These are phyloP conservation scores for Chlamydomonas schloesseri DNA, from an alignment of 139 green algal species.

Conservation along the genomic window DNA sequence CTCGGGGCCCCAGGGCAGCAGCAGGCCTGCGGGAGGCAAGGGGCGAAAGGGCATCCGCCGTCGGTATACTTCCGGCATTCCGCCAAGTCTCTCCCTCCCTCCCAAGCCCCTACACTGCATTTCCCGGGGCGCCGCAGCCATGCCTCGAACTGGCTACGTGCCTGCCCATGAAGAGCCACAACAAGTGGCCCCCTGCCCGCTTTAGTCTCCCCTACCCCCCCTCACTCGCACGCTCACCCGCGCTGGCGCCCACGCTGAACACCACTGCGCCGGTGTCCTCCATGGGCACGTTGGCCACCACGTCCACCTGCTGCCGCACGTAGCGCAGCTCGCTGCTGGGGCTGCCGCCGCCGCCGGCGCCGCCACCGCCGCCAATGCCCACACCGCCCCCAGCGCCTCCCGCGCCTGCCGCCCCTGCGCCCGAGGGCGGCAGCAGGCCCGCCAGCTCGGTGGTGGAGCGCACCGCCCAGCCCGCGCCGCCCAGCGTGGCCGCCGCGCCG, in stretches of 20 bases:
- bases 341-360: too few relatives aligned
- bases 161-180: too few relatives aligned
- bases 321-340: slow-evolving; percentile 40
- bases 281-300: slow-evolving; percentile 20
- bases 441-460: slow-evolving; percentile 64
- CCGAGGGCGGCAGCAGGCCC: slow-evolving; percentile 53
- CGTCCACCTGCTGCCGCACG: slow-evolving; percentile 29
- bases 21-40: slow-evolving; percentile 48
- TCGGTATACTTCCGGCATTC: too few relatives aligned
- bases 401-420: background rate
- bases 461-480: slow-evolving; percentile 45
- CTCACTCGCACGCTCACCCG: background rate
- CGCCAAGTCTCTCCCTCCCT: too few relatives aligned
- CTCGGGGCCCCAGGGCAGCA: slow-evolving; percentile 68
- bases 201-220: background rate
- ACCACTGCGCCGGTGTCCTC: slow-evolving; percentile 31
- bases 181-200: too few relatives aligned
- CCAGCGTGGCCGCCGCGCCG: slow-evolving; percentile 9
- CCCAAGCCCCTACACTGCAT: too few relatives aligned
- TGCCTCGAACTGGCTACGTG: too few relatives aligned
- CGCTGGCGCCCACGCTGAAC: slow-evolving; percentile 9
- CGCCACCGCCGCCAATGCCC: too few relatives aligned
- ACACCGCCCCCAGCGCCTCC: too few relatives aligned
- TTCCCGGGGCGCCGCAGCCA: too few relatives aligned
- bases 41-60: too few relatives aligned